phyloP scores from a whole-genome alignment of 139 green algal species.

The Helicosporidium sp. region DNA sequence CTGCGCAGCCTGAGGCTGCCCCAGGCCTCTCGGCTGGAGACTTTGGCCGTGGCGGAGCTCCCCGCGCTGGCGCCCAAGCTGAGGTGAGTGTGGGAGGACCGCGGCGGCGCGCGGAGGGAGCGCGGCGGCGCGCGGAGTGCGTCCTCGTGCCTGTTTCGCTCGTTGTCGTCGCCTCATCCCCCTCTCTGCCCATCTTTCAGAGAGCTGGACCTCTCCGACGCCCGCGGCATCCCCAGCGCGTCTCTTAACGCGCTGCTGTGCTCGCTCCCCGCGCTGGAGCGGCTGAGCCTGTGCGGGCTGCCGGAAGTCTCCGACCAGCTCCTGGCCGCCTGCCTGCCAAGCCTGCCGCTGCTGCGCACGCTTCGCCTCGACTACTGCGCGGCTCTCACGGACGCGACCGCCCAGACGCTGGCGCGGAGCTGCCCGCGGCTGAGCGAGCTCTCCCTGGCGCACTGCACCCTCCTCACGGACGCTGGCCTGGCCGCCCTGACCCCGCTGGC shows the following conservation, averaged over 20 bases:
- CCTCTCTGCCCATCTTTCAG: background rate
- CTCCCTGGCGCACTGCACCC: slow-evolving; percentile 2
- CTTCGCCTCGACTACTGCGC: slow-evolving; percentile 23
- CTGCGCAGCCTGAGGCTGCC: slow-evolving; percentile 17
- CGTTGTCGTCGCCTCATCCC: slow-evolving; percentile 14
- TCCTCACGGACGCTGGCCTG: slow-evolving; percentile 1
- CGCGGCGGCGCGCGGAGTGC: slow-evolving; percentile 21
- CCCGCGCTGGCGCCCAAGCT: slow-evolving; percentile 23
- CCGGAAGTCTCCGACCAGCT: no score
- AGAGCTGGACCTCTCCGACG: slow-evolving; percentile 8
- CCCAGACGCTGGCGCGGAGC: slow-evolving; percentile 18
- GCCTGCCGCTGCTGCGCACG: slow-evolving; percentile 15
- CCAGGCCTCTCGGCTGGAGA: slow-evolving; percentile 20
- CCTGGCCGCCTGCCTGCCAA: slow-evolving; percentile 9
- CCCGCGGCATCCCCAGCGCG: slow-evolving; percentile 1
- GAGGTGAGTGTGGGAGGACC: slow-evolving; percentile 11
- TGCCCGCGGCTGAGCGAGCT: slow-evolving; percentile 7
- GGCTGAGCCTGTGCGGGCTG: slow-evolving; percentile 1
- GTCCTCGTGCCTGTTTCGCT: slow-evolving; percentile 16
- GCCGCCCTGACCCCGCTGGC: background rate
- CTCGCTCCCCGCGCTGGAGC: slow-evolving; percentile 1
- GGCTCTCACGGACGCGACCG: slow-evolving; percentile 11
- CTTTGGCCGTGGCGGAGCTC: slow-evolving; percentile 14
- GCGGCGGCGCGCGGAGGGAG: slow-evolving; percentile 23
- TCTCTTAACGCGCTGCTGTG: slow-evolving; percentile 2